Base-by-base conservation (phyloP, 768 basidiomycete genomes). In the Sarcomyxa edulis region DNA sequence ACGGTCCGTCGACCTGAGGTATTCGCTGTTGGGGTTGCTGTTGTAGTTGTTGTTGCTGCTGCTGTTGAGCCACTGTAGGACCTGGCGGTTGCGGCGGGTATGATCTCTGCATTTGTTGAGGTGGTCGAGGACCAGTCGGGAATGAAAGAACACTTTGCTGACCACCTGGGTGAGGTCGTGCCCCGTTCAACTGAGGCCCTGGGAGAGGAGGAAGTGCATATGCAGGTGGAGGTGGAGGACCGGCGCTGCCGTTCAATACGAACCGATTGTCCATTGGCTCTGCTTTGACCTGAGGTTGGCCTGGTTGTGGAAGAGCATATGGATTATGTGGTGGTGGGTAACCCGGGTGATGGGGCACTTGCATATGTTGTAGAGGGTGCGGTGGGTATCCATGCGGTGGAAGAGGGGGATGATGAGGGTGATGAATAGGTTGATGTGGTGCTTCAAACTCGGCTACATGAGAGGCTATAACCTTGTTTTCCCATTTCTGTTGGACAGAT, bases 371-470 rank as follows among this genome's bases (percentile, higher is more conserved):
- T 58, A 81, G 74, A 14, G 76, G 69, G 57, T 80, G 83, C 8
- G 74, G 71, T 6, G 72, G 75, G 48, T 76, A 78, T 32, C 69
- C 62, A 42, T 74, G 70, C 30, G 74, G 73, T 30, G 67, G 73
- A 43, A 52, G 65, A 21, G 63, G 60, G 1, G 66, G 62, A 20
- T 72, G 72, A 30, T 67, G 71, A 3, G 71, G 60, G 23, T 72
- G 72, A 30, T 67, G 71, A 3, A 70, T 60, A 23, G 68, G 56
- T 10, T 62, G 51, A 6, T 49, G 48, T 30, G 64, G 64, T 12
- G 76, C 64, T 56, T 89, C 87, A 58, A 96, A 98, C 49, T 97
- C 91, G 36, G 96, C 96, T 15, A 96, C 95, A 52, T 86, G 82
- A 2, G 91, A 94, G n/a, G 83, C 82, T 26, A 96, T 76, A 34